These are phyloP conservation scores for Centrapalus pauciflorus DNA, from an alignment of 129 eudicot species.

Conservation along the genomic window DNA sequence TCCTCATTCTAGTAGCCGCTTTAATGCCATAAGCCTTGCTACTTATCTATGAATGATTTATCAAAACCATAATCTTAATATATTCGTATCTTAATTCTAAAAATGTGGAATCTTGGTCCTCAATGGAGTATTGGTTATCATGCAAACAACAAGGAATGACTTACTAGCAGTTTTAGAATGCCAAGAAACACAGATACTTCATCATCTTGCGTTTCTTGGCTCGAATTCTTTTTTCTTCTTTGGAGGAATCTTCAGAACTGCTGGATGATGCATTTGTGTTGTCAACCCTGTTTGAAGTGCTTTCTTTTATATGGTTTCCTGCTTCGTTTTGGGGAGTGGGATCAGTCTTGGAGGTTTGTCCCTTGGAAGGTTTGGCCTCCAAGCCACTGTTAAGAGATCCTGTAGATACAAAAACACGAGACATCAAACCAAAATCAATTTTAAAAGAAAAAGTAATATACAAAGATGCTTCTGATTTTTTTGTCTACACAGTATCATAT, in stretches of 20 bases:
- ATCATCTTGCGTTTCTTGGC: constrained; percentile 50
- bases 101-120: neutral
- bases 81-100: neutral
- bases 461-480: neutral
- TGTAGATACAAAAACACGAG: constrained; percentile 6
- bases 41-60: neutral
- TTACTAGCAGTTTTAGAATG: constrained; percentile 28
- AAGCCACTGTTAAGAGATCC: constrained; percentile 22
- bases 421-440: neutral
- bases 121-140: neutral
- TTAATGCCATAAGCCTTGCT: neutral
- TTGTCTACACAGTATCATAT: neutral
- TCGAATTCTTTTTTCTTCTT: constrained; percentile 33
- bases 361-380: constrained; percentile 18
- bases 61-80: neutral
- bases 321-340: neutral
- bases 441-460: neutral
- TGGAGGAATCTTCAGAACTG: constrained; percentile 13
- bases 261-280: constrained; percentile 20
- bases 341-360: constrained; percentile 20
- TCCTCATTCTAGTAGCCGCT: neutral
- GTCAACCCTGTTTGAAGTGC: constrained; percentile 16
- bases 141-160: neutral
- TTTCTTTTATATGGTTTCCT: neutral
- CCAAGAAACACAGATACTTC: constrained; percentile 48